These are phyloP conservation scores for Hypoxylon sp. DNA, from an alignment of 2,329 filamentous ascomycete species.

Conservation along the genomic window DNA sequence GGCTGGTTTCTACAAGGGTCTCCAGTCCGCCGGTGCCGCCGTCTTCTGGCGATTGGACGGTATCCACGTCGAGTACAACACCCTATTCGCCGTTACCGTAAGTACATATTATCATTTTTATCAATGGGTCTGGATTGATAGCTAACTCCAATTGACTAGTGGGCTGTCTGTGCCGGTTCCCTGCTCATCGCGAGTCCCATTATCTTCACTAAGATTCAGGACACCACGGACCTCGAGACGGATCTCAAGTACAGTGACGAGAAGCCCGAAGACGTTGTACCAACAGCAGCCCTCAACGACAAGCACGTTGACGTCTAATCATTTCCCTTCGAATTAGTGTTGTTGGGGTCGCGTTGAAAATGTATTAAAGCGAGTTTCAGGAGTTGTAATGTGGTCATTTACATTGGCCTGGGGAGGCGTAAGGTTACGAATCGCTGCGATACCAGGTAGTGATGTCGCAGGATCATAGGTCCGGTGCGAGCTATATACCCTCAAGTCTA, in stretches of 20 bases:
- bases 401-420: slow-evolving; percentile 1
- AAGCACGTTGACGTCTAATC: slow-evolving; percentile 47
- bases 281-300: slow-evolving; percentile 48
- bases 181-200: slow-evolving; percentile 84
- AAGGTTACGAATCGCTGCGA: slow-evolving; percentile 5
- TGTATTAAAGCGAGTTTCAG: slow-evolving; percentile 5
- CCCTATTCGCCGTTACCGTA: slow-evolving; percentile 75
- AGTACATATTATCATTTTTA: slow-evolving; percentile 40
- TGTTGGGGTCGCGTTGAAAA: not conserved
- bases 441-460: slow-evolving; percentile 14
- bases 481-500: slow-evolving; percentile 13
- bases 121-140: not conserved
- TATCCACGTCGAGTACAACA: slow-evolving; percentile 73
- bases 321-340: slow-evolving; percentile 5
- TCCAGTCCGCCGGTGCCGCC: slow-evolving; percentile 88
- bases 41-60: slow-evolving; percentile 81
- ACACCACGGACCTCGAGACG: slow-evolving; percentile 84
- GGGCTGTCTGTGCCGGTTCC: slow-evolving; percentile 81
- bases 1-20: slow-evolving; percentile 87
- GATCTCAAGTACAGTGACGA: slow-evolving; percentile 90
- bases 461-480: slow-evolving; percentile 4
- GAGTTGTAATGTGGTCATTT: slow-evolving; percentile 21
- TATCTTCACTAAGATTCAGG: slow-evolving; percentile 83
- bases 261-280: slow-evolving; percentile 78
- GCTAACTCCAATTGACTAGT: slow-evolving; percentile 63